Percentiles rank a stretch among this genome's conserved stretches.
Evolutionary conservation across 768 basidiomycete genomes (phyloP).

Genomic region (Paxillus rubicundulus): DNA sequence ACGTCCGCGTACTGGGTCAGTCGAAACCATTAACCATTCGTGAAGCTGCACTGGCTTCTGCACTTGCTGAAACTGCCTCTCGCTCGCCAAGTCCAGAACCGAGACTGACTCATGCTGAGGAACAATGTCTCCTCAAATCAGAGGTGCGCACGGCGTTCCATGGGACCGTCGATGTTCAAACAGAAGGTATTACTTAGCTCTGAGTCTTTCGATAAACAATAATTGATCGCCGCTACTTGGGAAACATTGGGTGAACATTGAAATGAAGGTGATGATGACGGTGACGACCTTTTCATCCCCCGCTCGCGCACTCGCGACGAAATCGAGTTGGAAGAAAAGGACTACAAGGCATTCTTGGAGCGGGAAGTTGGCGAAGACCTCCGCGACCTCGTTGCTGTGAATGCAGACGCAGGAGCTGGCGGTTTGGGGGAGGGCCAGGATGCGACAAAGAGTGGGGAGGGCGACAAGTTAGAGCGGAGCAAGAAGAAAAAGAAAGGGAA

Average conservation of each 20-base stretch:
- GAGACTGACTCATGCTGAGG: slow-evolving; percentile 68
- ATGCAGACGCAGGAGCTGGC: slow-evolving; percentile 9
- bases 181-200: slow-evolving; percentile 13
- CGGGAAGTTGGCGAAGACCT: slow-evolving; percentile 80
- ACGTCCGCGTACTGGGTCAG: slow-evolving; percentile 30
- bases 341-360: slow-evolving; percentile 79
- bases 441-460: slow-evolving; percentile 25
- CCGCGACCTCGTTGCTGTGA: slow-evolving; percentile 61
- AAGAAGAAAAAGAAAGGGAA: slow-evolving; percentile 36
- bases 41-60: slow-evolving; percentile 66
- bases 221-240: not conserved
- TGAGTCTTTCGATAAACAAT: not conserved
- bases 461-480: slow-evolving; percentile 26
- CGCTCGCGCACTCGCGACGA: slow-evolving; percentile 81
- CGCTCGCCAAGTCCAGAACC: slow-evolving; percentile 58
- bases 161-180: slow-evolving; percentile 24
- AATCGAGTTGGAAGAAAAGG: slow-evolving; percentile 73
- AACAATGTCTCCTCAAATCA: slow-evolving; percentile 68
- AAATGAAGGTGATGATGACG: slow-evolving; percentile 44
- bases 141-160: slow-evolving; percentile 90
- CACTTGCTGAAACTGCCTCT: slow-evolving; percentile 47
- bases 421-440: slow-evolving; percentile 27
- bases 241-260: not conserved
- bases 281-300: slow-evolving; percentile 67
- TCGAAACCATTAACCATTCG: slow-evolving; percentile 72